These are phyloP conservation scores for Sporothrix inflata DNA, from an alignment of 2,329 filamentous ascomycete genomes.

Conservation along the genomic window DNA sequence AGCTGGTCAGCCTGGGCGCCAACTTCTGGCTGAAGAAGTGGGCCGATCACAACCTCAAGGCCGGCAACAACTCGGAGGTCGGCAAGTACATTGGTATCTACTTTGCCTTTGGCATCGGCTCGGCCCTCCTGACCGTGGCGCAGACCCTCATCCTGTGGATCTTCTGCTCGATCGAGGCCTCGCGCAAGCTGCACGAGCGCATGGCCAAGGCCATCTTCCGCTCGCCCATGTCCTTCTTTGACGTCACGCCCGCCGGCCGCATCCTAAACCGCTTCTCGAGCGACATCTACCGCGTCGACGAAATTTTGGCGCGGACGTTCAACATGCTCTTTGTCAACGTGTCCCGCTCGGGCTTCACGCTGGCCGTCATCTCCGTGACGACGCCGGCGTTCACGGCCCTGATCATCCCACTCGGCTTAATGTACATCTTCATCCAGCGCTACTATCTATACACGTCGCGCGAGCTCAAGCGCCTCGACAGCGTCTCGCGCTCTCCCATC, in stretches of 20 bases:
- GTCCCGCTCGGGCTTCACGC: constrained; percentile 77
- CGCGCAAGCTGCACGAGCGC: constrained; percentile 91
- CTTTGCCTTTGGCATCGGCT: constrained; percentile 89
- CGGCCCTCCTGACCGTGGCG: constrained; percentile 79
- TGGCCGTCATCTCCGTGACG: constrained; percentile 79
- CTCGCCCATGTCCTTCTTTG: constrained; percentile 98
- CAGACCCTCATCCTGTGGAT: constrained; percentile 98
- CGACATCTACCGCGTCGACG: constrained; percentile 81
- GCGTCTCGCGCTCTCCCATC: constrained; percentile 91
- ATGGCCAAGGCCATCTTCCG: constrained; percentile 98
- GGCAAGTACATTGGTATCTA: constrained; percentile 95
- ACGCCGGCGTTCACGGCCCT: constrained; percentile 80
- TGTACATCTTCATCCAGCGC: constrained; percentile 92
- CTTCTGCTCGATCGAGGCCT: constrained; percentile 99
- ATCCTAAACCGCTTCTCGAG: constrained; percentile 96
- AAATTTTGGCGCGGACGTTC: constrained; percentile 93
- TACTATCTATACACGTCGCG: constrained; percentile 97
- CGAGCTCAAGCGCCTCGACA: constrained; percentile 94
- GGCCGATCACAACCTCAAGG: constrained; percentile 76
- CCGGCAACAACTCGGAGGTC: constrained; percentile 71
- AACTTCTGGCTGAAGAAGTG: constrained; percentile 94
- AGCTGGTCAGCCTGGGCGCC: constrained; percentile 80
- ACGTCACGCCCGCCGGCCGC: constrained; percentile 93
- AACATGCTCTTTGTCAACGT: constrained; percentile 90
- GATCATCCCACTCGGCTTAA: constrained; percentile 75